These are phyloP conservation scores for Eimeria mitis DNA, from an alignment of 169 alveolate genomes.

Conservation along the genomic window DNA sequence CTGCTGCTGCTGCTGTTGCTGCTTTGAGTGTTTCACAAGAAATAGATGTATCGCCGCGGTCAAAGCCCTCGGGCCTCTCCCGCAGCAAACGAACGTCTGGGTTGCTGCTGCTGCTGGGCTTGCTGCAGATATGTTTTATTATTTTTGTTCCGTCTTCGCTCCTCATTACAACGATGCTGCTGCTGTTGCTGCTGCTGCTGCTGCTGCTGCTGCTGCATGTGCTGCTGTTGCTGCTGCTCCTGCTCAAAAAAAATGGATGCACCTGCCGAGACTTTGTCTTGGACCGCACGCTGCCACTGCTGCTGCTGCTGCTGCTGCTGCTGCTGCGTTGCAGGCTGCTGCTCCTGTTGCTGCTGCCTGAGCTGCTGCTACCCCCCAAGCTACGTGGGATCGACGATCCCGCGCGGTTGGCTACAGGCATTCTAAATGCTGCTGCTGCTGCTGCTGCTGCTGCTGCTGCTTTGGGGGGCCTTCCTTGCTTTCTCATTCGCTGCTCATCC, in stretches of 20 bases:
- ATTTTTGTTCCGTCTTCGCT: not conserved
- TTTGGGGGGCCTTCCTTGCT: not conserved
- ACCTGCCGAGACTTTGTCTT: not conserved
- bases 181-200: conserved; percentile 39
- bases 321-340: not conserved
- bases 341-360: not conserved
- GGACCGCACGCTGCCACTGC: not conserved
- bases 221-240: conserved; percentile 28
- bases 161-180: not conserved
- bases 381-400: not conserved
- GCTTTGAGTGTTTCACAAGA: conserved; percentile 5
- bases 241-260: not conserved
- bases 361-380: not conserved
- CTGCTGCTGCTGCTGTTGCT: conserved; percentile 14
- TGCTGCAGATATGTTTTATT: conserved; percentile 9
- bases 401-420: conserved; percentile 23
- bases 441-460: conserved; percentile 37
- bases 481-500: not conserved
- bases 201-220: not conserved
- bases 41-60: not conserved
- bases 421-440: conserved; percentile 2
- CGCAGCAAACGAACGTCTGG: conserved; percentile 6
- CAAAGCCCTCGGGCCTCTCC: not conserved
- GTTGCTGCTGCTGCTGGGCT: not conserved
- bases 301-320: conserved; percentile 16